Percentiles rank a stretch among this genome's conserved stretches.
These are phyloP conservation scores for Saussurea involucrata DNA, from an alignment of 129 eudicot species.

Conservation along the genomic window DNA sequence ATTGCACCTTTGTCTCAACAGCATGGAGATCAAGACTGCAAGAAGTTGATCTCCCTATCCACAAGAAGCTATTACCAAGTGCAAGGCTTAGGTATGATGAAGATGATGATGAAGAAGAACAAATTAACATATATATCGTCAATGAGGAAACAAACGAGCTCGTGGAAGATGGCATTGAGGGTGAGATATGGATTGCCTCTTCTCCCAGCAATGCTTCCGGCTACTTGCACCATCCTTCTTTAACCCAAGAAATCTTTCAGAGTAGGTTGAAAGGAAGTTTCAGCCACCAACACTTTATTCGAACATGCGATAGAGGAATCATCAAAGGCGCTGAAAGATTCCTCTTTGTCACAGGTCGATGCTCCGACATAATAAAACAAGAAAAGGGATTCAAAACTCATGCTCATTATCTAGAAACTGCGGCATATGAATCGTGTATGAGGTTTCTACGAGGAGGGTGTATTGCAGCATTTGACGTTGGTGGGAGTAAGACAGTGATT, in stretches of 20 bases:
- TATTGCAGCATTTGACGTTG: slow-evolving; percentile 49
- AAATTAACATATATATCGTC: slow-evolving; percentile 50
- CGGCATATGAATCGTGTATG: slow-evolving; percentile 52
- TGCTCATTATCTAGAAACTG: slow-evolving; percentile 70
- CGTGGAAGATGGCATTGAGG: slow-evolving; percentile 60
- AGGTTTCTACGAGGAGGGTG: slow-evolving; percentile 61
- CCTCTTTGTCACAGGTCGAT: slow-evolving; percentile 65
- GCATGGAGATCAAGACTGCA: slow-evolving; percentile 54
- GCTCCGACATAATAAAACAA: slow-evolving; percentile 48
- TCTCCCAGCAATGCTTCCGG: slow-evolving; percentile 74
- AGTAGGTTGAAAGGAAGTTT: slow-evolving; percentile 35
- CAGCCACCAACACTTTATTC: slow-evolving; percentile 37
- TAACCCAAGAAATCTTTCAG: slow-evolving; percentile 51
- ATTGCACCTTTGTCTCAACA: slow-evolving; percentile 77
- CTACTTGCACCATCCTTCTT: slow-evolving; percentile 59
- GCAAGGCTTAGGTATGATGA: slow-evolving; percentile 52
- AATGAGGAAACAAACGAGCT: slow-evolving; percentile 61
- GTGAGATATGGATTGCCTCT: slow-evolving; percentile 71
- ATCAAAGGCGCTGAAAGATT: slow-evolving; percentile 58
- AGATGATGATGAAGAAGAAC: slow-evolving; percentile 35
- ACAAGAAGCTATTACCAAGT: slow-evolving; percentile 63
- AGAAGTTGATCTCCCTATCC: slow-evolving; percentile 30
- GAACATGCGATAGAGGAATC: slow-evolving; percentile 71
- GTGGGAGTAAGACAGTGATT: slow-evolving; percentile 21
- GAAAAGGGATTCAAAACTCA: slow-evolving; percentile 41